phyloP scores from a whole-genome alignment of 1,284 basidiomycete species.

The Boletus albobrunnescens region DNA sequence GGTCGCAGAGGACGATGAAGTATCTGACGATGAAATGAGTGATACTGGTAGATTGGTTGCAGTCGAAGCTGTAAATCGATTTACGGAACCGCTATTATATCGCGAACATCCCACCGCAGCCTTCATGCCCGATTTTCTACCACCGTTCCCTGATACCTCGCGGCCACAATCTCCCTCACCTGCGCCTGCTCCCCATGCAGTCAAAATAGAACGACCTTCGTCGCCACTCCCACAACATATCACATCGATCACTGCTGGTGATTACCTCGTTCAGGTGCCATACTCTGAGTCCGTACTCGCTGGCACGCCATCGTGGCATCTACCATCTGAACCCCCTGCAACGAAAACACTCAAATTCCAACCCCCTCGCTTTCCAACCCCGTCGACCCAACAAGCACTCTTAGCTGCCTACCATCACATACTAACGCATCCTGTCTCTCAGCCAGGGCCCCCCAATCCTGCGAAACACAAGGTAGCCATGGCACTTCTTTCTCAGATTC shows the following conservation, averaged over 20 bases:
- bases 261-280: slow-evolving; percentile 65
- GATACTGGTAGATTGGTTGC: slow-evolving; percentile 21
- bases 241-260: slow-evolving; percentile 36
- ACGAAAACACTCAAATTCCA: slow-evolving; percentile 19
- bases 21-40: slow-evolving; percentile 33
- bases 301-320: slow-evolving; percentile 58
- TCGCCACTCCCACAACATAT: slow-evolving; percentile 34
- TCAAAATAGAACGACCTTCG: slow-evolving; percentile 32
- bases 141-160: slow-evolving; percentile 47
- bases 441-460: slow-evolving; percentile 42
- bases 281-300: slow-evolving; percentile 66
- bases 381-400: slow-evolving; percentile 58
- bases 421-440: slow-evolving; percentile 44
- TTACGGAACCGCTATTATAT: slow-evolving; percentile 23
- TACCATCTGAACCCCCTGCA: slow-evolving; percentile 45
- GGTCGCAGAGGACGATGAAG: slow-evolving; percentile 40
- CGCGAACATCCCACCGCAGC: slow-evolving; percentile 24
- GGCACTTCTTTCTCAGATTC: slow-evolving; percentile 54
- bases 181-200: slow-evolving; percentile 29
- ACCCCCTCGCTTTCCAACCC: slow-evolving; percentile 34
- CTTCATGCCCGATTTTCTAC: slow-evolving; percentile 32
- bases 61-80: slow-evolving; percentile 3
- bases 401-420: slow-evolving; percentile 68
- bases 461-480: slow-evolving; percentile 67
- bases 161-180: slow-evolving; percentile 34